These are phyloP conservation scores for Xerocomus nothofagi DNA, from an alignment of 1,284 basidiomycete genomes.

Conservation along the genomic window DNA sequence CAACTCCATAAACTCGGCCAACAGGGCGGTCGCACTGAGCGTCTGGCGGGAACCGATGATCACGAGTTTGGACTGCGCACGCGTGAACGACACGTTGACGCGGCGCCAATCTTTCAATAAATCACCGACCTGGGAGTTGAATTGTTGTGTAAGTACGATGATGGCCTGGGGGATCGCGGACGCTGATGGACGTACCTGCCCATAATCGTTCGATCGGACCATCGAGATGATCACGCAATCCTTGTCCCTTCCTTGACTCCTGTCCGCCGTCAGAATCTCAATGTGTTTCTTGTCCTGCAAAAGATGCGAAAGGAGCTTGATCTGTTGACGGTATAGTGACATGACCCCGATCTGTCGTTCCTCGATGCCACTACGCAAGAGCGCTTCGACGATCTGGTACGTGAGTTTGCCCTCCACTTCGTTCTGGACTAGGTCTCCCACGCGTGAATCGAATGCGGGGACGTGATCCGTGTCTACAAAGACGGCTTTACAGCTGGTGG, in stretches of 20 bases:
- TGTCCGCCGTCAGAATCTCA: constrained; percentile 94
- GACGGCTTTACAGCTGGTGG: constrained; percentile 72
- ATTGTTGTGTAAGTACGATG: neutral
- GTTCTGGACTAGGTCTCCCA: constrained; percentile 90
- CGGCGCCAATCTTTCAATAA: constrained; percentile 93
- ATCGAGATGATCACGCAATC: constrained; percentile 93
- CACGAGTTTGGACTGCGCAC: constrained; percentile 87
- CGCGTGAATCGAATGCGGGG: constrained; percentile 76
- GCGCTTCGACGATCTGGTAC: constrained; percentile 62
- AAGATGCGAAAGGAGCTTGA: constrained; percentile 75
- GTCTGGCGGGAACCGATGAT: constrained; percentile 86
- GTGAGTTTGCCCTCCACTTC: constrained; percentile 71
- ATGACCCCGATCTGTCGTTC: constrained; percentile 83
- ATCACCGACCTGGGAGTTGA: constrained; percentile 81
- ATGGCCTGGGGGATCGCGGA: neutral
- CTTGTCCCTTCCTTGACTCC: constrained; percentile 95
- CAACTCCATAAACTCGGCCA: constrained; percentile 72
- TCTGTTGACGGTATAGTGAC: constrained; percentile 92
- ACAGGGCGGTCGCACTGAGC: constrained; percentile 57
- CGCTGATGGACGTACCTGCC: constrained; percentile 51
- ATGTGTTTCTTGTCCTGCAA: constrained; percentile 56
- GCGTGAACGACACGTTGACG: constrained; percentile 96
- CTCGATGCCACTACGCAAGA: constrained; percentile 65
- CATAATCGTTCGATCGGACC: constrained; percentile 81
- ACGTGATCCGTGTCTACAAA: constrained; percentile 91